Percentiles rank a stretch among this genome's conserved stretches.
Evolutionary conservation across 495 filamentous ascomycete species (phyloP).

Genomic region (Venustampulla echinocandica): DNA sequence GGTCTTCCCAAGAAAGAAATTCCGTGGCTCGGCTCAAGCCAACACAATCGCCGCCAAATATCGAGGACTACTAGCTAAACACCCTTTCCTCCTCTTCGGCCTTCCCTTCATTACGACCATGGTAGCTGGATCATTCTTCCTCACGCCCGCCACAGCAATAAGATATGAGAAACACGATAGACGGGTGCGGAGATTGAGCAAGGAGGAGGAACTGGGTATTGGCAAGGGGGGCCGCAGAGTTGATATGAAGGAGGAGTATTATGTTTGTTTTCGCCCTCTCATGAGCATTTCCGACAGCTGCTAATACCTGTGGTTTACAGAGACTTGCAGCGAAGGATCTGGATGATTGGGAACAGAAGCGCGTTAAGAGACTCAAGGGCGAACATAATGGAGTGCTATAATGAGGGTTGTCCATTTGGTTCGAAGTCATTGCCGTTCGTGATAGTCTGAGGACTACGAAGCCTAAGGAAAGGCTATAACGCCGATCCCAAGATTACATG

Average conservation of each 20-base stretch:
- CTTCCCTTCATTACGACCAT: constrained; percentile 90
- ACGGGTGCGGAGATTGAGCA: constrained; percentile 68
- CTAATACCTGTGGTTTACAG: constrained; percentile 35
- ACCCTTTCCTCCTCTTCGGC: constrained; percentile 90
- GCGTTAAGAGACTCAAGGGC: constrained; percentile 77
- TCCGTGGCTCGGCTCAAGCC: constrained; percentile 46
- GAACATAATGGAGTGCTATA: constrained; percentile 81
- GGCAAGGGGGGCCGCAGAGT: constrained; percentile 60
- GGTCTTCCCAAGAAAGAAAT: constrained; percentile 66
- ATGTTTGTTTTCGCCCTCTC: constrained; percentile 47
- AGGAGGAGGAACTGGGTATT: constrained; percentile 80
- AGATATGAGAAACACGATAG: constrained; percentile 89
- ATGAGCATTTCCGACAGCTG: constrained; percentile 2
- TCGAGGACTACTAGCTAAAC: constrained; percentile 55
- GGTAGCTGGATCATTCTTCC: constrained; percentile 87
- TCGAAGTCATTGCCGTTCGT: too few relatives aligned
- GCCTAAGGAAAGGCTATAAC: too few relatives aligned
- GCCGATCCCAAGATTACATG: too few relatives aligned
- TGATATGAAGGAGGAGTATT: constrained; percentile 87
- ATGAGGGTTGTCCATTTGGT: not conserved
- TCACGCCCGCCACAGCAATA: constrained; percentile 87
- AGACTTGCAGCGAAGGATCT: constrained; percentile 83
- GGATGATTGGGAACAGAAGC: constrained; percentile 93
- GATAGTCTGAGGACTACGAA: too few relatives aligned
- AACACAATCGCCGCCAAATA: constrained; percentile 69